Conservation (phyloP, 805 yeast genomes). For the Candida easanensis region DNA sequence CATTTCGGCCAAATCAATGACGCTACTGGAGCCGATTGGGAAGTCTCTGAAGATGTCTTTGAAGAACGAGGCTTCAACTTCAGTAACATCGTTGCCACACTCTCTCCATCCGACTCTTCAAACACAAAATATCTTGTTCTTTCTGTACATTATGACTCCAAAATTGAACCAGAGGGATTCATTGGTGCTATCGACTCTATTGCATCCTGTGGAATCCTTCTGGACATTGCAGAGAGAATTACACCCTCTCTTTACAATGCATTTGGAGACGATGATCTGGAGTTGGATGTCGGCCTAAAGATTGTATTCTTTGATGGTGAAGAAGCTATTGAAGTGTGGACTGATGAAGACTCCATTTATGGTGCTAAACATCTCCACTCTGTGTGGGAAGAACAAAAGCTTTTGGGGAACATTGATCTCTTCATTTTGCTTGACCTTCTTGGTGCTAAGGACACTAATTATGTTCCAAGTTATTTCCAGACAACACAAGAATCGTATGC, state of each 20-base stretch:
- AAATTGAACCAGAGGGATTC: conserved; percentile 46
- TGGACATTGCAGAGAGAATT: conserved; percentile 38
- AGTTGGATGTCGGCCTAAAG: conserved; percentile 37
- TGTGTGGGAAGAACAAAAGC: conserved; percentile 30
- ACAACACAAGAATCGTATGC: conserved; percentile 37
- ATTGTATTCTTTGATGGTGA: conserved; percentile 60
- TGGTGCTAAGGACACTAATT: conserved; percentile 35
- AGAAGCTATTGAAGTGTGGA: conserved; percentile 56
- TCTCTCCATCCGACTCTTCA: conserved; percentile 16
- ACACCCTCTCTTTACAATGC: conserved; percentile 16
- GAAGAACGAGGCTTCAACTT: conserved; percentile 33
- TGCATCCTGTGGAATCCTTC: conserved; percentile 50
- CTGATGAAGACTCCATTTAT: conserved; percentile 48
- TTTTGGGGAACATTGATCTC: conserved; percentile 36
- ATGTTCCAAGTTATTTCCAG: conserved; percentile 41
- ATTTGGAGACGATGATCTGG: conserved; percentile 11
- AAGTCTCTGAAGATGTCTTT: conserved; percentile 36
- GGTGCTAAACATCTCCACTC: conserved; percentile 52
- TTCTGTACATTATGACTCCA: conserved; percentile 56
- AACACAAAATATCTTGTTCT: conserved; percentile 33
- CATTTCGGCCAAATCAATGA: conserved; percentile 31
- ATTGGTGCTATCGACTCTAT: conserved; percentile 62
- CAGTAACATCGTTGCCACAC: conserved; percentile 36
- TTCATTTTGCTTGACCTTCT: conserved; percentile 50
- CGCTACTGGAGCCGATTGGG: conserved; percentile 27